Evolutionary conservation across 768 basidiomycete species (phyloP).

Genomic region (Amanita pseudoporphyria): DNA sequence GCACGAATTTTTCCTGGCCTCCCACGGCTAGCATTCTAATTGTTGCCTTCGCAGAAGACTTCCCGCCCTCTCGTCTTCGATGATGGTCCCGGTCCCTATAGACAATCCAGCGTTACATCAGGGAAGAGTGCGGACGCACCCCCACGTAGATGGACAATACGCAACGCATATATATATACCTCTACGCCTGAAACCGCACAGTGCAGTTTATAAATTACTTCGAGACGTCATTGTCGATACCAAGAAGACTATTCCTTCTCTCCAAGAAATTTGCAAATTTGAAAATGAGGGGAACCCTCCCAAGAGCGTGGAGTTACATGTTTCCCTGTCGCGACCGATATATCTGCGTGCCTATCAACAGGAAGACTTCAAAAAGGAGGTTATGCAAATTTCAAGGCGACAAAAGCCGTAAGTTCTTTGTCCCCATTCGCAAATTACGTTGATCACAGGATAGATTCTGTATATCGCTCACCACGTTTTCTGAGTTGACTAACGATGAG

Average conservation of each 20-base stretch:
- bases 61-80: constrained; percentile 43
- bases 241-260: constrained; percentile 32
- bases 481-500: constrained; percentile 72
- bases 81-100: constrained; percentile 38
- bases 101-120: constrained; percentile 80
- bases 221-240: constrained; percentile 34
- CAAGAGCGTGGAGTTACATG: constrained; percentile 48
- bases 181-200: constrained; percentile 33
- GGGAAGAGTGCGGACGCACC: constrained; percentile 64
- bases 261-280: constrained; percentile 34
- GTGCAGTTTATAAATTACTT: constrained; percentile 37
- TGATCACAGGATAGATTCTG: constrained; percentile 40
- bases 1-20: constrained; percentile 16
- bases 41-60: constrained; percentile 38
- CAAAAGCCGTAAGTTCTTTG: constrained; percentile 33
- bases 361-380: constrained; percentile 56
- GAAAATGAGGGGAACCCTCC: constrained; percentile 8
- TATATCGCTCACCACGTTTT: constrained; percentile 63
- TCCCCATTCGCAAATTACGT: not conserved
- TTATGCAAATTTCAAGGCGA: constrained; percentile 41
- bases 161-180: constrained; percentile 72
- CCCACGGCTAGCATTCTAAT: not conserved
- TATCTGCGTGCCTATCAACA: constrained; percentile 75
- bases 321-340: constrained; percentile 79
- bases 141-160: constrained; percentile 84